Base-by-base conservation (phyloP, 2,329 filamentous ascomycete genomes). In the Aspergillus sp. region DNA sequence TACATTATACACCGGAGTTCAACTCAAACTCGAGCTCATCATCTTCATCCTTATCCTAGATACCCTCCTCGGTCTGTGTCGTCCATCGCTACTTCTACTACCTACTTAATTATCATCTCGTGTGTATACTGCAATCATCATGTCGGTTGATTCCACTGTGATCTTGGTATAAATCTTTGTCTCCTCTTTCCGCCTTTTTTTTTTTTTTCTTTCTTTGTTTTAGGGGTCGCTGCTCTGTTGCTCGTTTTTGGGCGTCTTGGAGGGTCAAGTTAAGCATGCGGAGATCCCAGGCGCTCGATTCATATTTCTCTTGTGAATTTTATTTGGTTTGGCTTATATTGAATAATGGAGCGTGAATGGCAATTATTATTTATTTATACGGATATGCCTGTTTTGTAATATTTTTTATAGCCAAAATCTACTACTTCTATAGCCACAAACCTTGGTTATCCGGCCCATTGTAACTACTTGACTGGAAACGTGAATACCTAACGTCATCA, bases 21-120 rank as follows among this genome's bases (percentile, higher is more conserved):
- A 60, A 53, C 32, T 53, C 62, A 8, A 67, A 61, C 32, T 53
- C 62, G 7, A 67, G 60, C 45, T 67, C 44, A 32, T 57, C 68
- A 15, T 66, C 69, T n/a, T 72, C 26, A 5, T 71, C 70, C 41
- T 68, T 63, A 54, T 58, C 67, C 47, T 63, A 68, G 11, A 62
- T 68, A 57, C 44, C 39, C 50, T 38, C 17, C 24, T 13, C n/a
- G 9, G 17, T n/a, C 18, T 47, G 9, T 38, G 32, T 48, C 32
- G 7, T 13, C 24, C 26, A 5, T 30, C 18, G 6, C 15, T 36
- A 38, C 26, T 24, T 38, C 42, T 24, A 39, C 58, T 54, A 48
- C 61, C 30, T 22, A 39, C 39, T 8, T 55, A 49, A 30, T 30
- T 30, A 50, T 55, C 36, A 55, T 36, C 26, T 50, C 36, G 26